Percentiles rank a stretch among this genome's conserved stretches.
Conservation (phyloP, 176 grass and related monocot species). For the Puccinellia tenuiflora region DNA sequence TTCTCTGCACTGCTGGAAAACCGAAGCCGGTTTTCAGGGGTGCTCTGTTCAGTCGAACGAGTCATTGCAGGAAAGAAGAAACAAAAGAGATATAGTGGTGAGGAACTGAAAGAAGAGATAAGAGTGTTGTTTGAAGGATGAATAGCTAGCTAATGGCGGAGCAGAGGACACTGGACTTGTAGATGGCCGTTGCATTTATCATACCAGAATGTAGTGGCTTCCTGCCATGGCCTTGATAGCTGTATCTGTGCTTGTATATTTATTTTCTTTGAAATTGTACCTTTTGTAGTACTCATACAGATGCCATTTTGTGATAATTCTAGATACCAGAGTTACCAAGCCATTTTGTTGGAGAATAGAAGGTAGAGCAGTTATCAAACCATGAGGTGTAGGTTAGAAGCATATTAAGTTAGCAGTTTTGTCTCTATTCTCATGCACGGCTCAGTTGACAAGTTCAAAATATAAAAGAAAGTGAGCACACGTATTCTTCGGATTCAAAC, state of each 20-base stretch:
- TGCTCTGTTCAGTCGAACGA: background rate
- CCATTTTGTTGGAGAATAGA: no score
- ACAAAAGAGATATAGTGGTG: background rate
- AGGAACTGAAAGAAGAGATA: background rate
- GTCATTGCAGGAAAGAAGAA: background rate
- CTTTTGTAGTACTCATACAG: background rate
- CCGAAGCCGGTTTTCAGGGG: background rate
- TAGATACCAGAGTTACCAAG: no score
- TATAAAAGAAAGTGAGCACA: background rate
- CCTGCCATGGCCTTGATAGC: background rate
- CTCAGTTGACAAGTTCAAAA: background rate
- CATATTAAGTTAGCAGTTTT: background rate
- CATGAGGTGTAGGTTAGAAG: background rate
- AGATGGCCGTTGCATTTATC: background rate
- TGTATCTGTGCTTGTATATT: background rate
- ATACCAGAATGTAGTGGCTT: background rate
- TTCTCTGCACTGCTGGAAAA: background rate
- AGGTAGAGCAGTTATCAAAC: no score
- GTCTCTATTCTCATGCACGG: background rate
- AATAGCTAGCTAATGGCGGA: background rate
- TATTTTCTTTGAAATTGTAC: background rate
- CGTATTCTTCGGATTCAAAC: background rate
- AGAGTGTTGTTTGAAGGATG: background rate
- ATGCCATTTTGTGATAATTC: background rate
- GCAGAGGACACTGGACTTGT: background rate